Conservation (phyloP, 495 filamentous ascomycete genomes). For the Penicillium argentinense region DNA sequence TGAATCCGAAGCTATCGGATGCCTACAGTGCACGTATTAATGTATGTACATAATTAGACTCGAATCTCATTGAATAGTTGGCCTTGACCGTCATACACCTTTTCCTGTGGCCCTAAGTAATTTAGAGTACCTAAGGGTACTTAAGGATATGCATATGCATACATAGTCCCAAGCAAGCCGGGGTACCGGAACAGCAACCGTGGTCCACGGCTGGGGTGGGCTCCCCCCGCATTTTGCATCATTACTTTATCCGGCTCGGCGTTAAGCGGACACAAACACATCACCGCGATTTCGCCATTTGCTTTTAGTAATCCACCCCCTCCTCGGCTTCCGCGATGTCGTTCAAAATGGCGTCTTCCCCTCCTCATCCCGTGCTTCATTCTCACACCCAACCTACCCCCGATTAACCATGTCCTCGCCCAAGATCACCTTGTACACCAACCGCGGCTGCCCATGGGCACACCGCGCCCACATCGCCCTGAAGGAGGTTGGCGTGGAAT, state of each 20-base stretch:
- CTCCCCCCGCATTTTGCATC: constrained; percentile 16
- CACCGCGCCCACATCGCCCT: constrained; percentile 80
- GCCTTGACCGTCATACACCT: constrained; percentile 10
- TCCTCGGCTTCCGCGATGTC: constrained; percentile 17
- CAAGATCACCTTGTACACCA: constrained; percentile 69
- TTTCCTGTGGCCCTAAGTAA: too few relatives aligned
- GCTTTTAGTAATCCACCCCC: constrained; percentile 32
- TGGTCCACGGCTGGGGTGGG: constrained; percentile 4
- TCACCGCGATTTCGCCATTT: constrained; percentile 19
- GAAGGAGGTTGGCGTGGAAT: constrained; percentile 68
- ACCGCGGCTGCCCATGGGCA: constrained; percentile 76
- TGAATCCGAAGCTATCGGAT: constrained; percentile 20
- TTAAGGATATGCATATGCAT: too few relatives aligned
- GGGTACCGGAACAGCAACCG: too few relatives aligned
- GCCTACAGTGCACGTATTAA: constrained; percentile 28
- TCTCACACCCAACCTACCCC: not conserved
- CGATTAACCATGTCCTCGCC: constrained; percentile 30
- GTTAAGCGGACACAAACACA: constrained; percentile 9
- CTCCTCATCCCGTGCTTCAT: not conserved
- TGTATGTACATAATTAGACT: constrained; percentile 36
- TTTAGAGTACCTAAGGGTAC: too few relatives aligned
- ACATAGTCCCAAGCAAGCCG: too few relatives aligned
- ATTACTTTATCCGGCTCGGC: constrained; percentile 21
- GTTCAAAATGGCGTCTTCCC: constrained; percentile 15
- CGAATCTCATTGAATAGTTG: constrained; percentile 23